Conservation (phyloP, 768 basidiomycete species). For the Pholiota conissans region DNA sequence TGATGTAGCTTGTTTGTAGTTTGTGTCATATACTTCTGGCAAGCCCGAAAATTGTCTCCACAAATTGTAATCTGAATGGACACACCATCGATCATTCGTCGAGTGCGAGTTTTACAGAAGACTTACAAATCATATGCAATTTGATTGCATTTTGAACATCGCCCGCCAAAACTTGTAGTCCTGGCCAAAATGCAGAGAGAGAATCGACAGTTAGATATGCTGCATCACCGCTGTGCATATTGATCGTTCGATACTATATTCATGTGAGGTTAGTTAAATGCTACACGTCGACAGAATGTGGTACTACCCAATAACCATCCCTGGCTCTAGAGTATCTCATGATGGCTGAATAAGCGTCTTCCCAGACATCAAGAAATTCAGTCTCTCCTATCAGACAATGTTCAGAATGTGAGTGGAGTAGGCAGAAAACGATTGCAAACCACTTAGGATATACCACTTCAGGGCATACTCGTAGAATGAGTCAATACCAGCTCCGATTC, state of each 20-base stretch:
- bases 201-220: constrained; percentile 87
- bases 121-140: constrained; percentile 83
- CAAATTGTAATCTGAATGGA: constrained; percentile 79
- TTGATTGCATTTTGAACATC: constrained; percentile 91
- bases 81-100: not conserved
- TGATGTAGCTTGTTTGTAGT: constrained; percentile 67
- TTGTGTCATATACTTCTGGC: constrained; percentile 91
- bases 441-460: constrained; percentile 89
- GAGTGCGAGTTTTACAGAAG: not conserved
- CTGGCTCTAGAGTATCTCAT: constrained; percentile 82
- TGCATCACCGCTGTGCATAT: constrained; percentile 75
- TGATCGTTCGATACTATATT: constrained; percentile 84
- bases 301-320: constrained; percentile 86
- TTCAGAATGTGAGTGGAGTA: not conserved
- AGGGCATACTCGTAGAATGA: constrained; percentile 94
- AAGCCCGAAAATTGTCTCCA: constrained; percentile 87
- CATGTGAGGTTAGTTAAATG: not conserved
- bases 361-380: constrained; percentile 82
- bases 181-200: constrained; percentile 96
- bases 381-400: constrained; percentile 58
- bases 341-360: constrained; percentile 77
- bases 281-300: not conserved
- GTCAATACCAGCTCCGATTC: constrained; percentile 94
- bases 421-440: constrained; percentile 31
- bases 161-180: constrained; percentile 84